These are phyloP conservation scores for Aspergillus affinis DNA, from an alignment of 495 filamentous ascomycete species.

Conservation along the genomic window DNA sequence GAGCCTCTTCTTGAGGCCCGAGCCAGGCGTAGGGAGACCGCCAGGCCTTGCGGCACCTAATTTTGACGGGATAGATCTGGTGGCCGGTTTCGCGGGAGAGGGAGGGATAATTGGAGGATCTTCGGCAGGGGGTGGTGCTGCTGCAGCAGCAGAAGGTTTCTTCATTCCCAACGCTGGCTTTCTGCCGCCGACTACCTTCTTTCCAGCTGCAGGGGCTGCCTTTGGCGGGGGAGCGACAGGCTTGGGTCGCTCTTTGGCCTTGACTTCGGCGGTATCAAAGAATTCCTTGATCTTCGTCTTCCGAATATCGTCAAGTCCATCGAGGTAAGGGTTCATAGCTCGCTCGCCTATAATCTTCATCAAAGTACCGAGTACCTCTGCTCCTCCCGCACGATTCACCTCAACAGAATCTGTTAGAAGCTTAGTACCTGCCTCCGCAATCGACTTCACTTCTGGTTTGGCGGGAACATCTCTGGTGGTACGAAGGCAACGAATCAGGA, in stretches of 20 bases:
- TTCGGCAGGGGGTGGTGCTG: slow-evolving; percentile 57
- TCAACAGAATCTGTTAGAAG: slow-evolving; percentile 86
- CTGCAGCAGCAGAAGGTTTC: slow-evolving; percentile 56
- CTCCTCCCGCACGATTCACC: slow-evolving; percentile 79
- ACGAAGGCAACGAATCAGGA: slow-evolving; percentile 82
- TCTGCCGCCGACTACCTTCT: slow-evolving; percentile 50
- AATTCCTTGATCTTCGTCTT: slow-evolving; percentile 97
- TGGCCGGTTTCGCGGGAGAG: slow-evolving; percentile 51
- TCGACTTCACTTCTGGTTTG: slow-evolving; percentile 78
- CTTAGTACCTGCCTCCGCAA: slow-evolving; percentile 84
- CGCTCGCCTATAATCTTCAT: slow-evolving; percentile 99
- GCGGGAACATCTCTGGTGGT: slow-evolving; percentile 79
- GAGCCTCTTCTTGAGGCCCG: slow-evolving; percentile 69
- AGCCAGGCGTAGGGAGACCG: slow-evolving; percentile 57
- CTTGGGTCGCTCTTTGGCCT: slow-evolving; percentile 96
- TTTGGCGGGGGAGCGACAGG: slow-evolving; percentile 67
- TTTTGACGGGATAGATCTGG: slow-evolving; percentile 58
- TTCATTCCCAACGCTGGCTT: slow-evolving; percentile 52
- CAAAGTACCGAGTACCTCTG: slow-evolving; percentile 87
- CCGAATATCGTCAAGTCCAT: slow-evolving; percentile 91
- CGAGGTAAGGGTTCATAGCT: slow-evolving; percentile 93
- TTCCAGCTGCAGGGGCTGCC: slow-evolving; percentile 43
- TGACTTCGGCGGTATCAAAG: slow-evolving; percentile 88
- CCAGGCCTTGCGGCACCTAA: slow-evolving; percentile 62
- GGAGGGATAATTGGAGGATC: slow-evolving; percentile 42